phyloP scores from a whole-genome alignment of 345 rosid species.

The Durio zibethinus region DNA sequence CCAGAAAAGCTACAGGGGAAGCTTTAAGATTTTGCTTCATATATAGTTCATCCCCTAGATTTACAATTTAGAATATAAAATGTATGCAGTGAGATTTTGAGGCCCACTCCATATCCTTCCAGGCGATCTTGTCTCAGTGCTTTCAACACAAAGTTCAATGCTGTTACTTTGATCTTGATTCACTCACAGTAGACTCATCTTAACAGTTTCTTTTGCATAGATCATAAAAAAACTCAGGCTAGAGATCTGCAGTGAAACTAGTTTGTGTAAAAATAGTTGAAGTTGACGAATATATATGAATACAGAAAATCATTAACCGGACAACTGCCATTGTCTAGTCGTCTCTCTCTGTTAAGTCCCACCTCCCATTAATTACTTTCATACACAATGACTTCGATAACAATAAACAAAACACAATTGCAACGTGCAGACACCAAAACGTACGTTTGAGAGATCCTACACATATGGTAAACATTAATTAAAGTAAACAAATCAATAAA shows the following conservation, averaged over 20 bases:
- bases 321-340: conserved; percentile 5
- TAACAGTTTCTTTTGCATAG: background rate
- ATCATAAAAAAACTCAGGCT: background rate
- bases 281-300: background rate
- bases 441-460: conserved; percentile 26
- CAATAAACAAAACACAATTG: conserved; percentile 30
- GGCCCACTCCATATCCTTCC: conserved; percentile 1
- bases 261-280: background rate
- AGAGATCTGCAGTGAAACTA: background rate
- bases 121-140: background rate
- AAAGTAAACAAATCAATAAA: background rate
- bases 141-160: background rate
- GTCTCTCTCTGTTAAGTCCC: conserved; percentile 22
- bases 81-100: background rate
- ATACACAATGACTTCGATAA: conserved; percentile 22
- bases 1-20: background rate
- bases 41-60: background rate
- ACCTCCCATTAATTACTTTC: conserved; percentile 34
- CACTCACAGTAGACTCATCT: background rate
- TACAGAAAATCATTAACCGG: background rate
- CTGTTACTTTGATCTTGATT: background rate
- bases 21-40: background rate
- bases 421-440: conserved; percentile 32
- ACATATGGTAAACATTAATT: background rate
- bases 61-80: background rate